Conservation (phyloP, 495 filamentous ascomycete species). For the Penicillium parvum region DNA sequence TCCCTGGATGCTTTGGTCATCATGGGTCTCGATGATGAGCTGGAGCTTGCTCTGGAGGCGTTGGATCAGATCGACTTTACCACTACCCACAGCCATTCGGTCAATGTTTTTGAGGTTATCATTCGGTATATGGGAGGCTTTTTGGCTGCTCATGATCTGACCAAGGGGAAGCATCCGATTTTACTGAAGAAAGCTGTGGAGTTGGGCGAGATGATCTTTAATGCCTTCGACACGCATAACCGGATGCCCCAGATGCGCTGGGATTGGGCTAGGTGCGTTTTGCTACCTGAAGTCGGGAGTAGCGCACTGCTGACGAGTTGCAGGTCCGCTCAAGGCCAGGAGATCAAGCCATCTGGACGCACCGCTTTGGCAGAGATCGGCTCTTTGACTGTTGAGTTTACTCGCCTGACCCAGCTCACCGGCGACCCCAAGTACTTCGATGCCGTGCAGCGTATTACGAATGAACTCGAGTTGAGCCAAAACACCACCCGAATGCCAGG, state of each 20-base stretch:
- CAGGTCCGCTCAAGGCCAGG: constrained; percentile 34
- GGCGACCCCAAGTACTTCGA: constrained; percentile 85
- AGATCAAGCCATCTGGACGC: constrained; percentile 33
- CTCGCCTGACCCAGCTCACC: constrained; percentile 84
- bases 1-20: constrained; percentile 60
- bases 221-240: constrained; percentile 93
- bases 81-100: constrained; percentile 42
- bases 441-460: constrained; percentile 80
- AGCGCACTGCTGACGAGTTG: constrained; percentile 6
- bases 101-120: constrained; percentile 84
- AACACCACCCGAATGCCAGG: constrained; percentile 64
- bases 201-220: constrained; percentile 81
- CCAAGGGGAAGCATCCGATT: constrained; percentile 56
- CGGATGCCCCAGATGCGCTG: constrained; percentile 74
- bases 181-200: constrained; percentile 83
- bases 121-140: constrained; percentile 86
- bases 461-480: constrained; percentile 75
- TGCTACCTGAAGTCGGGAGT: no score
- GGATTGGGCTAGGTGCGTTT: constrained; percentile 42
- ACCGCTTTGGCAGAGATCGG: constrained; percentile 77
- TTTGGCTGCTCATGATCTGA: constrained; percentile 78
- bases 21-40: constrained; percentile 57
- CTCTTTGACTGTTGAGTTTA: constrained; percentile 87
- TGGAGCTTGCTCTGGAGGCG: constrained; percentile 53
- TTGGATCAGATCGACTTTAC: constrained; percentile 53